phyloP scores from a whole-genome alignment of 73 alveolate species.

The Paramecium sexaurelia region DNA sequence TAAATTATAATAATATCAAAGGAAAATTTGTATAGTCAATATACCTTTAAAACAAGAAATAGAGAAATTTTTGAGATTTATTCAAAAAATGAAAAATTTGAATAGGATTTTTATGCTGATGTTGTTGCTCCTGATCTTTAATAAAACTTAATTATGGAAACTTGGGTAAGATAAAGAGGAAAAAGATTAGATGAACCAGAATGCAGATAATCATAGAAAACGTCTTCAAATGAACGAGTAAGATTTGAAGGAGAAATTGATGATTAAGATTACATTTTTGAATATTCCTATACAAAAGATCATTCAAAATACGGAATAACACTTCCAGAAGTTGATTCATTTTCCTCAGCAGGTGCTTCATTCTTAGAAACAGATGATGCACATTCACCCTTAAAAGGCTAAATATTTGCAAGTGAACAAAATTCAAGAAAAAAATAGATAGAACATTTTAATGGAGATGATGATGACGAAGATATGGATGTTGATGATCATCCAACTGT shows the following conservation, averaged over 20 bases:
- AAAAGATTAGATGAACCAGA: neutral
- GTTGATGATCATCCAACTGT: neutral
- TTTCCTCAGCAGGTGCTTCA: neutral
- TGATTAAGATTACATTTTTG: neutral
- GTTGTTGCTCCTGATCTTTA: slow-evolving; percentile 1
- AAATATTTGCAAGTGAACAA: neutral
- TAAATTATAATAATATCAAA: neutral
- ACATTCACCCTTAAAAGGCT: neutral
- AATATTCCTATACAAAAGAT: slow-evolving; percentile 49
- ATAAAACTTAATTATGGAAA: slow-evolving; percentile 1
- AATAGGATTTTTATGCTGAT: slow-evolving; percentile 11
- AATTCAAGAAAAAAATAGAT: neutral
- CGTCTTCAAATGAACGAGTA: neutral
- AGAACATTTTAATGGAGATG: neutral
- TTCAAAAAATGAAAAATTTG: slow-evolving; percentile 14
- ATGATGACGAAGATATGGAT: neutral
- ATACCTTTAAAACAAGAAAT: neutral
- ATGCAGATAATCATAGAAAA: neutral
- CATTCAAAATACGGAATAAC: slow-evolving; percentile 60
- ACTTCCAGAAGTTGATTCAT: neutral
- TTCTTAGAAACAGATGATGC: neutral
- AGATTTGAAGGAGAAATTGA: neutral
- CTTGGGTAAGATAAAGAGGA: slow-evolving; percentile 42
- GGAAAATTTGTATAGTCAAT: neutral
- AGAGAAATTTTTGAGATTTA: neutral